Conservation (phyloP, 495 filamentous ascomycete genomes). For the Paragyromitra xinjiangensis region DNA sequence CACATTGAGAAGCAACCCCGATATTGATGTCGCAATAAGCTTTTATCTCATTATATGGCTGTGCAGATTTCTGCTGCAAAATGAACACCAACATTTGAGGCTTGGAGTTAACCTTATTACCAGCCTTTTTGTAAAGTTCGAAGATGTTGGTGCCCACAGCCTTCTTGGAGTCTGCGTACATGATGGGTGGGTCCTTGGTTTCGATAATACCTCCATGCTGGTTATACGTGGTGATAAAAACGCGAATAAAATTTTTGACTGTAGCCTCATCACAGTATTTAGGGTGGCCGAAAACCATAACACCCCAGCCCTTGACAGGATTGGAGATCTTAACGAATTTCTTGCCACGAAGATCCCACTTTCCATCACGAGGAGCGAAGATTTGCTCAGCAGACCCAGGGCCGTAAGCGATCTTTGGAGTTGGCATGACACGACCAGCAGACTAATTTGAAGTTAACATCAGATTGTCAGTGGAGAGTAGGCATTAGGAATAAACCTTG, state of each 20-base stretch:
- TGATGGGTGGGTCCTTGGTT: slow-evolving; percentile 57
- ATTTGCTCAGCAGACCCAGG: slow-evolving; percentile 54
- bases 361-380: slow-evolving; percentile 62
- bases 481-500: slow-evolving; percentile 55
- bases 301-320: slow-evolving; percentile 74
- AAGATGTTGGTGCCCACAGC: slow-evolving; percentile 65
- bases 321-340: slow-evolving; percentile 72
- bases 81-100: slow-evolving; percentile 79
- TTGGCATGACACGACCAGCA: slow-evolving; percentile 74
- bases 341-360: slow-evolving; percentile 85
- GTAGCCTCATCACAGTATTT: slow-evolving; percentile 58
- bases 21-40: slow-evolving; percentile 81
- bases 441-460: slow-evolving; percentile 58
- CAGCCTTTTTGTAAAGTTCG: slow-evolving; percentile 63
- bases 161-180: slow-evolving; percentile 56
- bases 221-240: slow-evolving; percentile 70
- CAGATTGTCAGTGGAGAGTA: not conserved
- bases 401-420: slow-evolving; percentile 74
- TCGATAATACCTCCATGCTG: slow-evolving; percentile 75
- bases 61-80: slow-evolving; percentile 70
- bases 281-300: slow-evolving; percentile 64
- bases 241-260: slow-evolving; percentile 66
- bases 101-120: slow-evolving; percentile 60
- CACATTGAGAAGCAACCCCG: slow-evolving; percentile 76
- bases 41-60: slow-evolving; percentile 81